phyloP scores from a whole-genome alignment of 148 eudicot genomes.

The Amaranthus palmeri region DNA sequence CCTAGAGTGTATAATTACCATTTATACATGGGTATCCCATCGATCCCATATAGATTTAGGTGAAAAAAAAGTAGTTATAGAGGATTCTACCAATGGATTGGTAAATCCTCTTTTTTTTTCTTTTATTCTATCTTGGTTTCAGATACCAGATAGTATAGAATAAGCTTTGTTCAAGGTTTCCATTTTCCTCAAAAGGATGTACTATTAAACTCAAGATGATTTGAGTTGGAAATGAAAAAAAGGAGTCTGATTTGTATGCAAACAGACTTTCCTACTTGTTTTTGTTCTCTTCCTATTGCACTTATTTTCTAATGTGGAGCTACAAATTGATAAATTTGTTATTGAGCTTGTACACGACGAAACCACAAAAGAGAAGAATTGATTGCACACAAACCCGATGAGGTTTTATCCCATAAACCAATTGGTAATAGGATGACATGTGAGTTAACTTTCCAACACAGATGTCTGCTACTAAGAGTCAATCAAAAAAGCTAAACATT shows the following conservation, averaged over 20 bases:
- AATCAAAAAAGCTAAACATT: no score
- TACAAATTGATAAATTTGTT: no score
- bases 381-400: no score
- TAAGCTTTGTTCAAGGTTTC: constrained; percentile 25
- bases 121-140: constrained; percentile 30
- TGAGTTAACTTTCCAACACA: no score
- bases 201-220: constrained; percentile 36
- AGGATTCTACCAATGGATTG: constrained; percentile 41
- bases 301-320: no score
- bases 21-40: constrained; percentile 68
- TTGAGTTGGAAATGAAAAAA: constrained; percentile 30
- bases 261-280: constrained; percentile 2
- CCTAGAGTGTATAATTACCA: constrained; percentile 44
- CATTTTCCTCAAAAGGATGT: constrained; percentile 24
- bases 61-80: constrained; percentile 23
- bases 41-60: constrained; percentile 39
- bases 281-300: no score
- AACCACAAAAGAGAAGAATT: no score
- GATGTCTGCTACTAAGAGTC: no score
- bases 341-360: no score
- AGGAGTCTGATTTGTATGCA: constrained; percentile 37
- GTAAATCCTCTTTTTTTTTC: constrained; percentile 33
- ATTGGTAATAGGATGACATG: no score
- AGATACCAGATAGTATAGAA: constrained; percentile 35
- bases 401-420: no score